Percentiles rank a stretch among this genome's conserved stretches.
Evolutionary conservation across 1,139 yeast species (phyloP).

Genomic region (Eremothecium cymbalariae): DNA sequence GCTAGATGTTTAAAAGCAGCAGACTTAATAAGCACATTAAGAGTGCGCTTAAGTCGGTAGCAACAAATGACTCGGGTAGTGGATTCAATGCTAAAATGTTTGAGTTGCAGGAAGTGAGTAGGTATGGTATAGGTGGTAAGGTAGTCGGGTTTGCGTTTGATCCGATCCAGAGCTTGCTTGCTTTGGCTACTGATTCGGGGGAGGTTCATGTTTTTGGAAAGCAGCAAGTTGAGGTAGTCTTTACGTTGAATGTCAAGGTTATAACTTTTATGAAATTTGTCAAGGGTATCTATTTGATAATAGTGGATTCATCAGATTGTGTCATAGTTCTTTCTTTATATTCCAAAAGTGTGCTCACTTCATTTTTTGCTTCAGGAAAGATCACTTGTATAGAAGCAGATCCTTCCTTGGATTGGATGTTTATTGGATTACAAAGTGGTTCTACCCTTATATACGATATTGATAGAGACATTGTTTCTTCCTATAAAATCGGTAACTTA

Average conservation of each 20-base stretch:
- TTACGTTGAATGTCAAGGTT: constrained; percentile 44
- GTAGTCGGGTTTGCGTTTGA: constrained; percentile 69
- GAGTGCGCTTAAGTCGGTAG: constrained; percentile 42
- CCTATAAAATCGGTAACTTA: constrained; percentile 60
- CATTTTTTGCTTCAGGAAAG: constrained; percentile 48
- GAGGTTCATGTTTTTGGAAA: constrained; percentile 78
- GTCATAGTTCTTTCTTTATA: constrained; percentile 65
- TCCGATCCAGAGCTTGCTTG: constrained; percentile 80
- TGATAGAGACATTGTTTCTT: constrained; percentile 63
- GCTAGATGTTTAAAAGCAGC: constrained; percentile 41
- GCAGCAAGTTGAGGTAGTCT: constrained; percentile 66
- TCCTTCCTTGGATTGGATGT: constrained; percentile 81
- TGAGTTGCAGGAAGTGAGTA: constrained; percentile 34
- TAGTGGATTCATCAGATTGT: constrained; percentile 46
- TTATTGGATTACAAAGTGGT: constrained; percentile 77
- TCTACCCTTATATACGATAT: constrained; percentile 68
- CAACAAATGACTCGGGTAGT: constrained; percentile 32
- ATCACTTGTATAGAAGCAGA: constrained; percentile 68
- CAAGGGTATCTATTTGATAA: constrained; percentile 73
- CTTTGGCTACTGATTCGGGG: constrained; percentile 65
- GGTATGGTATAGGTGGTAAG: constrained; percentile 51
- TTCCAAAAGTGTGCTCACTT: constrained; percentile 49
- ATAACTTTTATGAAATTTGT: constrained; percentile 56
- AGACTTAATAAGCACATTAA: constrained; percentile 46
- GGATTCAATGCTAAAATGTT: constrained; percentile 37